Base-by-base conservation (phyloP, 805 yeast genomes). In the Kodamaea jinghongensis region DNA sequence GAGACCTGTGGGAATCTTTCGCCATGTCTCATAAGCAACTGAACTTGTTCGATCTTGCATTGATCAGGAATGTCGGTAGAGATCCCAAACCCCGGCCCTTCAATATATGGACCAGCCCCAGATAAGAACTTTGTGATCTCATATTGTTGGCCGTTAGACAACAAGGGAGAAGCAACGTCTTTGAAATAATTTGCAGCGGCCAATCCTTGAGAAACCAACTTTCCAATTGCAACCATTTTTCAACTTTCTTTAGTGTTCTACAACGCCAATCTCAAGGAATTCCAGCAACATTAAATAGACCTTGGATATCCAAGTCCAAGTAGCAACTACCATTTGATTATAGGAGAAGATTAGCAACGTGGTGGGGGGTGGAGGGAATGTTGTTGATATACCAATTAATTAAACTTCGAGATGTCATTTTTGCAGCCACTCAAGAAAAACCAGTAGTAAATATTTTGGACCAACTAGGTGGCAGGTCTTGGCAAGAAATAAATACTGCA, bases 1-100 rank as follows among this genome's bases (percentile, higher is more conserved):
- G 50, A 39, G 22, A 45, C 46, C 11, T 68, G 9, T 3, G 87
- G 89, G 54, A 69, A 84, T 49, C 95, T 68, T 57, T 86, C 93
- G 12, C 93, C 95, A 55, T 87, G 95, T 54, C 96, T 75, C 50
- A 81, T 79, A 36, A 83, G 63, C 20, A 84, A 63, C 48, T 83
- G 89, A 10, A 83, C 87, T 58, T 84, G 93, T 50, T 76, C 77
- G 42, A 81, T 65, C 5, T 59, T 51, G 57, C 86, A 81, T 34
- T 65, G 67, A 5, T 59, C 64, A n/a, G 84, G 82, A 2, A 66
- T 48, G 10, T 64, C 76, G 14, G 70, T 56, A 10, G 73, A 60
- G 29, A 81, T 70, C 3, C 84, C 85, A 48, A 58, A 75, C 1
- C 83, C 83, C 2, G 62, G 59, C 32, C 67, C 67, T 38, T 71